Conservation (phyloP, 148 eudicot species). For the Simmondsia chinensis region DNA sequence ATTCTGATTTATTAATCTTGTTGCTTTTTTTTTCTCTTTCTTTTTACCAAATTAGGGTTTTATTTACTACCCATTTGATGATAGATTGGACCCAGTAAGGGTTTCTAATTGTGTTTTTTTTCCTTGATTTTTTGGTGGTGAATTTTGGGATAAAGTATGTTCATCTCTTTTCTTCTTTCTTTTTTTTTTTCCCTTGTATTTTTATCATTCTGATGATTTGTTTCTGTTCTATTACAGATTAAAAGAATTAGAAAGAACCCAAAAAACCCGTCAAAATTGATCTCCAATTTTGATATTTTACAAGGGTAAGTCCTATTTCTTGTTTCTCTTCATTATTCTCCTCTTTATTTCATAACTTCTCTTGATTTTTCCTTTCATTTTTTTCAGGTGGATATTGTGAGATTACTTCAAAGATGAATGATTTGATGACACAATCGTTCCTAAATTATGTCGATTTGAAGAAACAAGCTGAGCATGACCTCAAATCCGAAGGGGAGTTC, state of each 20-base stretch:
- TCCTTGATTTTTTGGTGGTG: too few relatives aligned
- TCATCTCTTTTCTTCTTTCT: too few relatives aligned
- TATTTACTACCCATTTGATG: too few relatives aligned
- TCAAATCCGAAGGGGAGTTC: conserved; percentile 31
- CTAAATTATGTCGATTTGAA: conserved; percentile 76
- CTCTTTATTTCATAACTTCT: not conserved
- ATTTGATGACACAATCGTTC: conserved; percentile 83
- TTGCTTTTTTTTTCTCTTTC: too few relatives aligned
- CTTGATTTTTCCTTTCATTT: not conserved
- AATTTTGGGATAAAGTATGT: too few relatives aligned
- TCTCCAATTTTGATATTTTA: not conserved
- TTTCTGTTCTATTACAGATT: too few relatives aligned
- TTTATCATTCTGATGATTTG: too few relatives aligned
- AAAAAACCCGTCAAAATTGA: conserved; percentile 1
- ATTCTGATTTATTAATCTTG: too few relatives aligned
- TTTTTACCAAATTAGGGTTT: too few relatives aligned
- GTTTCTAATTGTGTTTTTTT: too few relatives aligned
- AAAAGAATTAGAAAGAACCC: not conserved
- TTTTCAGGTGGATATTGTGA: conserved; percentile 20
- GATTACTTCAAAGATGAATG: conserved; percentile 47
- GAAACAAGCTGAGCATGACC: conserved; percentile 54
- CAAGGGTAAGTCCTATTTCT: conserved; percentile 14
- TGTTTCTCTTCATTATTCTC: not conserved
- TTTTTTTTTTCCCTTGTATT: too few relatives aligned
- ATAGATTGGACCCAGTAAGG: too few relatives aligned